Conservation (phyloP, 1,139 yeast genomes). For the Suhomyces maxii region DNA sequence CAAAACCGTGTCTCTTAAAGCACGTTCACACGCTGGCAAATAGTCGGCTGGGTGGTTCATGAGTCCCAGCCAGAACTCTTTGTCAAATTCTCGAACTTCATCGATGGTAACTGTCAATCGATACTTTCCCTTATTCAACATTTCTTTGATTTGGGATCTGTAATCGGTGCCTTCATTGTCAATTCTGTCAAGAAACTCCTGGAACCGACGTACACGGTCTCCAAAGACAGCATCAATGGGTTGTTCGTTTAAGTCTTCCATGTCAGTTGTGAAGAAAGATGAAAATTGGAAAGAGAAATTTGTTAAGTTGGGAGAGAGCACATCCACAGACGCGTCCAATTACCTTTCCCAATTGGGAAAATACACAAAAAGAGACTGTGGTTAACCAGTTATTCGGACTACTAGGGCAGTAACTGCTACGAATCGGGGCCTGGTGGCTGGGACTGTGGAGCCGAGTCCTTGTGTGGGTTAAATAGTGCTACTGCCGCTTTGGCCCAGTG, state of each 20-base stretch:
- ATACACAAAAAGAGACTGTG: background rate
- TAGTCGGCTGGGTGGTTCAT: conserved; percentile 78
- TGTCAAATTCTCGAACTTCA: conserved; percentile 83
- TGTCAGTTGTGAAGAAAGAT: conserved; percentile 7
- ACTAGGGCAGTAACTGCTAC: too few relatives aligned
- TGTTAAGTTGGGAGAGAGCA: background rate
- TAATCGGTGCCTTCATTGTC: conserved; percentile 56
- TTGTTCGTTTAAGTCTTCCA: conserved; percentile 30
- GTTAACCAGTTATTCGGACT: too few relatives aligned
- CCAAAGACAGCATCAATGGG: conserved; percentile 55
- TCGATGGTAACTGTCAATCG: conserved; percentile 79
- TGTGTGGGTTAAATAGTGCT: too few relatives aligned
- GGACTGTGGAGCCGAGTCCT: too few relatives aligned
- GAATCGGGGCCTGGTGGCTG: too few relatives aligned
- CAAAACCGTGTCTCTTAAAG: conserved; percentile 76
- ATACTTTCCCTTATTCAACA: conserved; percentile 65
- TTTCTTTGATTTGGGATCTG: conserved; percentile 65
- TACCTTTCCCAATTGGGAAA: conserved; percentile 29
- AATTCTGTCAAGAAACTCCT: conserved; percentile 73
- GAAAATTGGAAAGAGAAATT: background rate
- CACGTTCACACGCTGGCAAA: conserved; percentile 87
- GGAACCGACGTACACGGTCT: conserved; percentile 85
- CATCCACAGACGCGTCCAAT: conserved; percentile 30
- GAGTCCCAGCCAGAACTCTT: conserved; percentile 76
- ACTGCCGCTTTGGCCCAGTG: too few relatives aligned